Evolutionary conservation across 495 filamentous ascomycete genomes (phyloP).

Genomic region (Xylaria bambusicola): DNA sequence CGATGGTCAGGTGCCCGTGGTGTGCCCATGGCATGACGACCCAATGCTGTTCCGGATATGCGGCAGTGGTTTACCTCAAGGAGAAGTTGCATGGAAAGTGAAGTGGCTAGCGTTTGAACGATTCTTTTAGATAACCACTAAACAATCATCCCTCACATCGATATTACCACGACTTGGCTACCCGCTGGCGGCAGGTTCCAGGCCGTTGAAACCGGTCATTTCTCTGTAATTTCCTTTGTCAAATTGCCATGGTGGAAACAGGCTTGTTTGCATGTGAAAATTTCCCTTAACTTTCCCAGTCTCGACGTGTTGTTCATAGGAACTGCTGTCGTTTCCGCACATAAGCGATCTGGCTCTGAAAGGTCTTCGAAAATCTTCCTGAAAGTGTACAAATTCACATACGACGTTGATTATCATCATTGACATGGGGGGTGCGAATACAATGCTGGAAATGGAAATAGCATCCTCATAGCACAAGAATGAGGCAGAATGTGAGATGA

Average conservation of each 20-base stretch:
- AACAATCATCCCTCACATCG: too few species aligned
- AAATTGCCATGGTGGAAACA: neutral
- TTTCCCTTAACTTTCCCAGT: too few species aligned
- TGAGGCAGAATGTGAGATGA: too few species aligned
- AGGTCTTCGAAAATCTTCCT: slow-evolving; percentile 3
- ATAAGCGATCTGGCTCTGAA: slow-evolving; percentile 10
- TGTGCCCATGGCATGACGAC: slow-evolving; percentile 75
- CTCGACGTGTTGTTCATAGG: slow-evolving; percentile 16
- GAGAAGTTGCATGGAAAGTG: slow-evolving; percentile 61
- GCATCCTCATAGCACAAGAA: neutral
- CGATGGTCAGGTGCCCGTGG: slow-evolving; percentile 72
- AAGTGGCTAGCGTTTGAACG: neutral
- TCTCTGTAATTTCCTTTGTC: slow-evolving; percentile 8
- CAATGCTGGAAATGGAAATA: neutral
- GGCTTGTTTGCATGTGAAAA: neutral
- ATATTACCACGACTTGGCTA: too few species aligned
- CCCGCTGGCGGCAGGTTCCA: too few species aligned
- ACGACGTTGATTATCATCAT: neutral
- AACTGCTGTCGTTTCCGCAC: slow-evolving; percentile 13
- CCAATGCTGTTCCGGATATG: slow-evolving; percentile 72
- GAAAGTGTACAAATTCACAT: slow-evolving; percentile 12
- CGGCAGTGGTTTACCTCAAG: slow-evolving; percentile 67
- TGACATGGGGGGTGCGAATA: neutral
- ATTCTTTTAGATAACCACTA: too few species aligned
- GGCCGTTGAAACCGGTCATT: too few species aligned